Conservation (phyloP, 805 yeast genomes). For the Lachancea nothofagi region DNA sequence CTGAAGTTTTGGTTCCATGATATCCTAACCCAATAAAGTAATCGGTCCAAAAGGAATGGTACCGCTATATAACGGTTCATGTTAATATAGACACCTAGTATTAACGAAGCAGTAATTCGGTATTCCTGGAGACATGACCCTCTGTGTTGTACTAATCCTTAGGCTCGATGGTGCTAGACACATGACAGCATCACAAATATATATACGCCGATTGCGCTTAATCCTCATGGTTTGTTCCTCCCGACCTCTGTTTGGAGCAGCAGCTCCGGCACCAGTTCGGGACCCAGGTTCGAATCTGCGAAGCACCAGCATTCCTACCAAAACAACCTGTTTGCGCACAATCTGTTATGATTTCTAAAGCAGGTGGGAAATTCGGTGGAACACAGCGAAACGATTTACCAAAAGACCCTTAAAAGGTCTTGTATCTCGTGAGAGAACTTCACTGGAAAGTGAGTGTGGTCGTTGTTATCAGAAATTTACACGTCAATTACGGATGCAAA, state of each 20-base stretch:
- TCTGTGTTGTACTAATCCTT: no score
- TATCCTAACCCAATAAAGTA: no score
- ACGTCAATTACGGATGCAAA: background rate
- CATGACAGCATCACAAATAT: background rate
- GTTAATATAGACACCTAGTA: no score
- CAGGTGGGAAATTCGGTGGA: slow-evolving; percentile 39
- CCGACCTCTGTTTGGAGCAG: slow-evolving; percentile 8
- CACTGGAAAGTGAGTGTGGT: slow-evolving; percentile 12
- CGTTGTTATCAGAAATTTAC: slow-evolving; percentile 33
- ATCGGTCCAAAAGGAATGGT: no score
- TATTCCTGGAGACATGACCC: no score
- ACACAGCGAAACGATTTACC: slow-evolving; percentile 21
- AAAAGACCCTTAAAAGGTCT: slow-evolving; percentile 1
- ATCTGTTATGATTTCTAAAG: background rate
- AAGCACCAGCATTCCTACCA: slow-evolving; percentile 10
- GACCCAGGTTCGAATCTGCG: slow-evolving; percentile 10
- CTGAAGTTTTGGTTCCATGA: no score
- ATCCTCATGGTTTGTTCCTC: background rate
- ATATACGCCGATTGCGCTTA: background rate
- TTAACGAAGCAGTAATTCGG: no score
- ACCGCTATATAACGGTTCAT: no score
- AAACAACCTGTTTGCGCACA: slow-evolving; percentile 11
- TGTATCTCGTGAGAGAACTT: slow-evolving; percentile 10
- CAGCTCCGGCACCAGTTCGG: background rate
- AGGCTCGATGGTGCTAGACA: no score